Base-by-base conservation (phyloP, 2,329 filamentous ascomycete genomes). In the Lecanicillium sp. region DNA sequence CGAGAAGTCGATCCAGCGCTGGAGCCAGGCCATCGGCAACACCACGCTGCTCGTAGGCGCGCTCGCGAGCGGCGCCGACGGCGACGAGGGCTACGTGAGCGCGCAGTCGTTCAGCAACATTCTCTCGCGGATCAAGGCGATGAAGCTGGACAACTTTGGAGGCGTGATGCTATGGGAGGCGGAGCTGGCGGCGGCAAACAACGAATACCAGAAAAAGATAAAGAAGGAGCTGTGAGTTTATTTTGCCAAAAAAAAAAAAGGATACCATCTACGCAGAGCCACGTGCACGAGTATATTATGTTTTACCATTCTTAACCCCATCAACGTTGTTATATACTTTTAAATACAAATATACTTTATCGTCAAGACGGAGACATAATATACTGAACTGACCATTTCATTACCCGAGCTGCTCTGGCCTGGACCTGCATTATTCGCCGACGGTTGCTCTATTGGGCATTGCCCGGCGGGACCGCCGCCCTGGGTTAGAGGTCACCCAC, bases 91-190 rank as follows among this genome's bases (percentile, higher is more conserved):
- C 1, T 84, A 83, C 58, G 55, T 73, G 10, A 55, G 64, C 3
- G 67, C 70, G 1, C 55, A 52, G 12, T 57, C 66, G 6, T 64
- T 84, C n/a, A 62, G 59, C n/a, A 55, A 62, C n/a, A 66, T 81
- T 23, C 70, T 84, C 52, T 45, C 67, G 14, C 21, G 39, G 2
- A 52, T 56, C n/a, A 80, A 79, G 57, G 66, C 62, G 30, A 73
- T 74, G 63, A 62, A 64, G 24, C 82, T 77, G 57, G 61, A 67
- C 2, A 81, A 73, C 60, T 83, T 84, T 55, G 81, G 79, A 3
- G 81, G 81, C 20, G 71, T 81, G 11, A 84, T 84, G 81, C 69
- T 83, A 62, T 84, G 80, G 81, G 81, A 84, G 61, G 74, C 68
- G 23, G 78, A 81, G 63, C 68, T 75, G 3, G 78, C 73, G 51